phyloP scores from a whole-genome alignment of 2,329 filamentous ascomycete genomes.

The Colletotrichum cereale region DNA sequence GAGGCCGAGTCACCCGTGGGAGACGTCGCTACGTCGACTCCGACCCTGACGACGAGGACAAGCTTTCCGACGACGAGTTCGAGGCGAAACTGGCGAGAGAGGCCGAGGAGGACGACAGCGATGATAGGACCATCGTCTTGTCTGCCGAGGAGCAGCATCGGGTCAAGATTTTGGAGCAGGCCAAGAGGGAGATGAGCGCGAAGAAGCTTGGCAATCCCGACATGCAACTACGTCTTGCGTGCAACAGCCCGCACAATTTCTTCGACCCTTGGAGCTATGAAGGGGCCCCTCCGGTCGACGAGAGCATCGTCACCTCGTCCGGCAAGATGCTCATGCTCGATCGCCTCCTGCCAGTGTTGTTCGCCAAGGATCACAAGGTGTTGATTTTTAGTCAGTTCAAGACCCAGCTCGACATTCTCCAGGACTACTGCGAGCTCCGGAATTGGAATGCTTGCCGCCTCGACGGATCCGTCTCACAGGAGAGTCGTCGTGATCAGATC shows the following conservation, averaged over 20 bases:
- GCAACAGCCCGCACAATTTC: slow-evolving; percentile 96
- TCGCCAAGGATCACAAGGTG: slow-evolving; percentile 84
- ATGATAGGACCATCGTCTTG: slow-evolving; percentile 50
- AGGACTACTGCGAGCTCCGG: slow-evolving; percentile 88
- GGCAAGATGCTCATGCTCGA: slow-evolving; percentile 98
- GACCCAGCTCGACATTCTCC: slow-evolving; percentile 89
- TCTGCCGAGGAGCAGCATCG: slow-evolving; percentile 73
- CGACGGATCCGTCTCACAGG: slow-evolving; percentile 86
- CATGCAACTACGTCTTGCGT: slow-evolving; percentile 91
- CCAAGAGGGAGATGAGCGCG: slow-evolving; percentile 86
- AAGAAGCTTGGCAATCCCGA: slow-evolving; percentile 96
- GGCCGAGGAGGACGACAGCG: slow-evolving; percentile 57
- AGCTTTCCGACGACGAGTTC: slow-evolving; percentile 85
- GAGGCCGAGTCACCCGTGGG: slow-evolving; percentile 57
- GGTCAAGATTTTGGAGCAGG: slow-evolving; percentile 78
- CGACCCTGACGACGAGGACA: slow-evolving; percentile 67
- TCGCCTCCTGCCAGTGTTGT: slow-evolving; percentile 81
- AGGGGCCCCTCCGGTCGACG: slow-evolving; percentile 74
- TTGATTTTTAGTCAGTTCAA: slow-evolving; percentile 98
- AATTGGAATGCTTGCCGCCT: slow-evolving; percentile 89
- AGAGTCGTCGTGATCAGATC: slow-evolving; percentile 77
- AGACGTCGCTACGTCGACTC: slow-evolving; percentile 64
- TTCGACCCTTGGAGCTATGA: slow-evolving; percentile 87
- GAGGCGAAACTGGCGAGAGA: slow-evolving; percentile 81
- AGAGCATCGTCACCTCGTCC: slow-evolving; percentile 85